Conservation (phyloP, 2,329 filamentous ascomycete species). For the Penicillium brevicompactum region DNA sequence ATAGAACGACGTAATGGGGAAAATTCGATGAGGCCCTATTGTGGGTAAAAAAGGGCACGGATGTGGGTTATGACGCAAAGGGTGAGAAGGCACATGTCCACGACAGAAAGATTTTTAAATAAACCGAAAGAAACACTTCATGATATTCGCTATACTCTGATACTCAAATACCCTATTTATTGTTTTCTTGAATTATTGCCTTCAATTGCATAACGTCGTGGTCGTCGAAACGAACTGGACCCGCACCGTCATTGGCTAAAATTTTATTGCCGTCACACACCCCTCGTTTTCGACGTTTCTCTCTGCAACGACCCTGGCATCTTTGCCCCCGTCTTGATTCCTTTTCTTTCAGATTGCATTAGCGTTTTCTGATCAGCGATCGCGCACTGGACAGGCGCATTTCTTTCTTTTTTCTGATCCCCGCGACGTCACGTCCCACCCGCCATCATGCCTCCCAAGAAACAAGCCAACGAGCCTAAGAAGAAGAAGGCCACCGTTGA, state of each 20-base stretch:
- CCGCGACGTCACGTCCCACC: slow-evolving; percentile 19
- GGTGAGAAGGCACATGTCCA: neutral
- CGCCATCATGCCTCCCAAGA: slow-evolving; percentile 52
- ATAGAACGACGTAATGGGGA: neutral
- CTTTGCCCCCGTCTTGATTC: slow-evolving; percentile 5
- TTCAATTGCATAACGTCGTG: neutral
- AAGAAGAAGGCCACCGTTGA: slow-evolving; percentile 64
- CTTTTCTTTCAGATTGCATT: slow-evolving; percentile 20
- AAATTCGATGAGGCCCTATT: slow-evolving; percentile 1
- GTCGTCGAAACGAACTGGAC: neutral
- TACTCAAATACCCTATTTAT: too few relatives aligned
- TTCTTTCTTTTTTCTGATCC: slow-evolving; percentile 15
- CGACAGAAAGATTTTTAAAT: neutral
- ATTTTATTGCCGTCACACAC: slow-evolving; percentile 12
- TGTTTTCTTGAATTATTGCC: neutral
- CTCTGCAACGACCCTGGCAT: slow-evolving; percentile 8
- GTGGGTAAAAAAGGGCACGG: slow-evolving; percentile 6
- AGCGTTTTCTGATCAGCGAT: slow-evolving; percentile 14
- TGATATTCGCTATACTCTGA: too few relatives aligned
- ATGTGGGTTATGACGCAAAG: slow-evolving; percentile 3
- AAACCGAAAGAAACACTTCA: neutral
- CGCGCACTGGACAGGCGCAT: slow-evolving; percentile 18
- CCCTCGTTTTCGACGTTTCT: slow-evolving; percentile 12
- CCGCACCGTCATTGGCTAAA: slow-evolving; percentile 13
- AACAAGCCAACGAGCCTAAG: slow-evolving; percentile 45